Evolutionary conservation across 805 yeast genomes (phyloP), one percentile per base, ranked within the genome.

Genomic region (Wickerhamomyces ciferrii): DNA sequence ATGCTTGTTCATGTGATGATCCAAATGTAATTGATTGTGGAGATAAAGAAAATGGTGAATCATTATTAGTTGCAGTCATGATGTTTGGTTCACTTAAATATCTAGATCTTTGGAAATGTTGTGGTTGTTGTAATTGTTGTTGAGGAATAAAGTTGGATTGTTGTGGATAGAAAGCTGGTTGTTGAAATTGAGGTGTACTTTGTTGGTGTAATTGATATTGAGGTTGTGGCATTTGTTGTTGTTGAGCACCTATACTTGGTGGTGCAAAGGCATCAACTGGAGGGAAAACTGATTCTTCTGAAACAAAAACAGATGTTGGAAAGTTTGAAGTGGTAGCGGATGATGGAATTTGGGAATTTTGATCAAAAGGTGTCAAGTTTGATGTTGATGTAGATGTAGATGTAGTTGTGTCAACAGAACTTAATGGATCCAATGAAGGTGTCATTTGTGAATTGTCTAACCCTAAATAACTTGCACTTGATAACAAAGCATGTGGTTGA

Each of bases 211-310:
- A 6, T 17, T 41, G 43, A 8, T 41, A 37, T 32, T 19, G 27
- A 20, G 15, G 29, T 35, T 9, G 38, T 15, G 21, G 42, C 14
- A 25, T 20, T 23, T 37, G 39, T 20, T n/a, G 38, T 40, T 23
- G 42, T 6, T 13, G 19, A 14, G 5, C 19, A 47, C 48, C 20
- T 45, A 35, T 17, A 11, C 21, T 40, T 34, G 52, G 51, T 23
- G 58, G 56, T 7, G 37, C 41, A 39, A 56, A 56, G 2, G 56
- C 56, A 34, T 51, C 48, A 31, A 50, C 46, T 20, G 58, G 59
- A 13, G 57, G 56, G 44, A 53, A 51, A 1, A 49, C 50, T n/a
- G 51, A 17, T 7, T 43, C 40, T 9, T 27, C n/a, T 9, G 17
- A 20, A 14, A 20, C 21, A 15, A 32, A 32, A n/a, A 18, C 19